These are phyloP conservation scores for Tympanopsis confertula DNA, from an alignment of 2,329 filamentous ascomycete genomes.

Conservation along the genomic window DNA sequence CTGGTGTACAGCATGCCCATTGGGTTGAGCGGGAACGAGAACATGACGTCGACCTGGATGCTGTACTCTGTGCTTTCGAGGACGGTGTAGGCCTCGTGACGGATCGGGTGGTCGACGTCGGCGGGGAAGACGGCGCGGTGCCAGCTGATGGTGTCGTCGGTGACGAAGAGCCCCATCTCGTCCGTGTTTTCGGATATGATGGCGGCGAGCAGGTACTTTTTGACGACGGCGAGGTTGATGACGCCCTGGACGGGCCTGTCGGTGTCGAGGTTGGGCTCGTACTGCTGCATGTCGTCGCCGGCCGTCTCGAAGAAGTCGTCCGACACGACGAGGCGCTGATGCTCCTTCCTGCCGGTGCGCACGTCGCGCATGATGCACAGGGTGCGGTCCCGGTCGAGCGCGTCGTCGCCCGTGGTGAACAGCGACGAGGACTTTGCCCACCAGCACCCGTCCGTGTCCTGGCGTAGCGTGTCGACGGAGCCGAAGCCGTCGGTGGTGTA, in stretches of 20 bases:
- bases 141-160: conserved; percentile 74
- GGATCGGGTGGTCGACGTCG: conserved; percentile 54
- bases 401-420: conserved; percentile 59
- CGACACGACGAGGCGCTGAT: conserved; percentile 70
- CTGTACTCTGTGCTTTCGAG: conserved; percentile 96
- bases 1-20: conserved; percentile 90
- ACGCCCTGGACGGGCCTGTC: conserved; percentile 68
- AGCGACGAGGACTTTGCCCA: conserved; percentile 72
- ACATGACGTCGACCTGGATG: conserved; percentile 90
- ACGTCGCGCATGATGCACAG: conserved; percentile 70
- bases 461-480: conserved; percentile 45
- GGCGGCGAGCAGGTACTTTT: conserved; percentile 76
- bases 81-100: conserved; percentile 83
- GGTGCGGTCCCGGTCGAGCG: conserved; percentile 58
- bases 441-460: conserved; percentile 64
- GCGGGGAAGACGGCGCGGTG: conserved; percentile 81
- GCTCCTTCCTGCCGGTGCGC: conserved; percentile 58
- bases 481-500: conserved; percentile 86
- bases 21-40: conserved; percentile 45
- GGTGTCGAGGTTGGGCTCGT: conserved; percentile 67
- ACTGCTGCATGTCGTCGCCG: conserved; percentile 39
- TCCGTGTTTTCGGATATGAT: conserved; percentile 68
- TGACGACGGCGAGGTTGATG: conserved; percentile 70
- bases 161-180: conserved; percentile 86
- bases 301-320: conserved; percentile 60